Percentiles rank a stretch among this genome's conserved stretches.
Conservation (phyloP, 331 rosid genomes). For the Dryas integrifolia region DNA sequence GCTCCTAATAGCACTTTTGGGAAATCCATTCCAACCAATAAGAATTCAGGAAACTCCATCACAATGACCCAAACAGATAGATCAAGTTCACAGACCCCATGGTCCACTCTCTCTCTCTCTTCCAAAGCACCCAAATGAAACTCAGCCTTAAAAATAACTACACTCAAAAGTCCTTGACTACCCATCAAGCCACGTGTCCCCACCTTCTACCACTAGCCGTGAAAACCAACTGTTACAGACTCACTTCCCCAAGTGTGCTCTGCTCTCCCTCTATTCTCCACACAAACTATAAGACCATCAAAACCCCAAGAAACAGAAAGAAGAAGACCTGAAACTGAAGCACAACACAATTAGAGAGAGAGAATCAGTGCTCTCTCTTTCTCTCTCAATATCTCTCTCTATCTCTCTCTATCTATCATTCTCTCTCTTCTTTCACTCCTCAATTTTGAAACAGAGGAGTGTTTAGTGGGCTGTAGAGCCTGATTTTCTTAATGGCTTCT, state of each 20-base stretch:
- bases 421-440: constrained; percentile 18
- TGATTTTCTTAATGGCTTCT: constrained; percentile 67
- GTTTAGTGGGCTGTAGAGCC: background rate
- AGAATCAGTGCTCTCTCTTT: background rate
- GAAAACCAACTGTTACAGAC: constrained; percentile 31
- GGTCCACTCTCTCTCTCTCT: constrained; percentile 8
- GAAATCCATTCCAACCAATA: constrained; percentile 77
- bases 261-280: constrained; percentile 21
- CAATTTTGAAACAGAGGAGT: constrained; percentile 30
- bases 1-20: constrained; percentile 3
- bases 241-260: constrained; percentile 11
- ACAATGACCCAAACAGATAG: constrained; percentile 44
- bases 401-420: background rate
- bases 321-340: constrained; percentile 6
- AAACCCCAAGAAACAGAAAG: constrained; percentile 8
- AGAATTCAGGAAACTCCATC: constrained; percentile 64
- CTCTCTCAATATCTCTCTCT: background rate
- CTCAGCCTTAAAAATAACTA: constrained; percentile 40
- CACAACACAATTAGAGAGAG: constrained; percentile 5
- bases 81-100: constrained; percentile 11
- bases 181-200: constrained; percentile 56
- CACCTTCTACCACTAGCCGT: constrained; percentile 47
- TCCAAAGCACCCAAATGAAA: constrained; percentile 17
- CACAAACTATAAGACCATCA: constrained; percentile 45
- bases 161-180: constrained; percentile 19